phyloP scores from a whole-genome alignment of 352 stramenopile species.

The Discostella stelligera region DNA sequence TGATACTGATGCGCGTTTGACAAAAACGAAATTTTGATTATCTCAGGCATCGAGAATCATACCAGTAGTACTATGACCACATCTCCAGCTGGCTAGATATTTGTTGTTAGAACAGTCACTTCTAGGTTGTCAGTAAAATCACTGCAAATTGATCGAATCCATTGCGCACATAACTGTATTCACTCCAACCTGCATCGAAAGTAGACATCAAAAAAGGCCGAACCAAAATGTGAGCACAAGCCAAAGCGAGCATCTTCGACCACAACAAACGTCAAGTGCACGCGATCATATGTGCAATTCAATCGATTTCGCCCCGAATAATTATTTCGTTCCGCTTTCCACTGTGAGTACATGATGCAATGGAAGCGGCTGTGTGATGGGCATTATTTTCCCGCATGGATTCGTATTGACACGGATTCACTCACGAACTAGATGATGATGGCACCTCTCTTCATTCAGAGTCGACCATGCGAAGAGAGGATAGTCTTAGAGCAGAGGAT shows the following conservation, averaged over 20 bases:
- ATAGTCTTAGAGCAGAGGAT: no score
- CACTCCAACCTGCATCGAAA: background rate
- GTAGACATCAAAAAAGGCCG: background rate
- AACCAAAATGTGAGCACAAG: slow-evolving; percentile 21
- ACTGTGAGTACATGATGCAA: slow-evolving; percentile 15
- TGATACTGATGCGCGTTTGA: background rate
- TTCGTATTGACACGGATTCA: background rate
- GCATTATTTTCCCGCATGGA: background rate
- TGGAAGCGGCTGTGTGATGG: slow-evolving; percentile 32
- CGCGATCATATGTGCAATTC: slow-evolving; percentile 28
- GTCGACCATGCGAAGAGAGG: no score
- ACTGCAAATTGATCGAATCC: no score
- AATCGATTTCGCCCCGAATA: slow-evolving; percentile 18
- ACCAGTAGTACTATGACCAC: background rate
- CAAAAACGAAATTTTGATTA: no score
- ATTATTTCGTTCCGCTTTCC: slow-evolving; percentile 22
- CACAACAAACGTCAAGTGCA: slow-evolving; percentile 12
- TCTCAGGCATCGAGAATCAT: no score
- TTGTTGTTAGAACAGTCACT: background rate
- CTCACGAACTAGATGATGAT: background rate
- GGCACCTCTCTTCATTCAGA: background rate
- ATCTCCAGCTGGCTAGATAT: background rate
- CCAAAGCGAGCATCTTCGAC: slow-evolving; percentile 29
- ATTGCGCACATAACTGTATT: background rate
- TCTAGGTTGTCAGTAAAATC: background rate